Percentiles rank a stretch among this genome's conserved stretches.
phyloP scores from a whole-genome alignment of 2,329 filamentous ascomycete genomes.

The Rutstroemia sydowiana region DNA sequence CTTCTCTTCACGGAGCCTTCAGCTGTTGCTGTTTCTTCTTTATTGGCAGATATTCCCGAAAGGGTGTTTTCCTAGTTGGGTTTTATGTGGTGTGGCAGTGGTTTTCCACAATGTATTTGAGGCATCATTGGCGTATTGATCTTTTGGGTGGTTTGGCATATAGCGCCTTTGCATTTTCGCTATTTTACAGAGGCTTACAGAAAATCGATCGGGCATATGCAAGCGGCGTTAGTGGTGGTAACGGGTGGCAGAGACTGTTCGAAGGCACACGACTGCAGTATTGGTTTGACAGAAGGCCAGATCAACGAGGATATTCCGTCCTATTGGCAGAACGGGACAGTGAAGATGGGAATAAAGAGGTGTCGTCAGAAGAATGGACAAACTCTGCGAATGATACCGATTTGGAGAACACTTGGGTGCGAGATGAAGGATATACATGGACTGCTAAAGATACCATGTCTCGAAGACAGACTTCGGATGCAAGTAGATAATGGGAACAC shows the following conservation, averaged over 20 bases:
- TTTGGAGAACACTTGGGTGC: background rate
- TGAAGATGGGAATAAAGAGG: constrained; percentile 6
- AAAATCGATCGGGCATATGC: constrained; percentile 25
- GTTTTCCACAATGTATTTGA: constrained; percentile 97
- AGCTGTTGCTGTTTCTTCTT: constrained; percentile 85
- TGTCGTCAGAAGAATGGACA: constrained; percentile 6
- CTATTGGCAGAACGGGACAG: constrained; percentile 2
- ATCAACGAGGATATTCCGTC: constrained; percentile 16
- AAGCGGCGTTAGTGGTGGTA: constrained; percentile 21
- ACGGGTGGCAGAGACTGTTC: constrained; percentile 25
- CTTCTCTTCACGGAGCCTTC: constrained; percentile 87
- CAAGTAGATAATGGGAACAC: background rate
- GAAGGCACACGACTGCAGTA: constrained; percentile 22
- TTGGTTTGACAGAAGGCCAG: constrained; percentile 19
- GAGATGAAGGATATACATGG: background rate
- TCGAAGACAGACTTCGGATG: background rate
- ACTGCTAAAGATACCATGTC: background rate
- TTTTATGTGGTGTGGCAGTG: constrained; percentile 82
- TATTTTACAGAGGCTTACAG: constrained; percentile 23
- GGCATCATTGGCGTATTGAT: constrained; percentile 91
- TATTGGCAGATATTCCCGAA: constrained; percentile 39
- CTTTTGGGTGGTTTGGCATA: constrained; percentile 76
- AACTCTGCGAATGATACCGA: background rate
- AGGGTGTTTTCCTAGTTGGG: constrained; percentile 61
- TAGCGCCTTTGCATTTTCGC: constrained; percentile 66